Base-by-base conservation (phyloP, 2,329 filamentous ascomycete genomes). In the Zasmidium cellare region DNA sequence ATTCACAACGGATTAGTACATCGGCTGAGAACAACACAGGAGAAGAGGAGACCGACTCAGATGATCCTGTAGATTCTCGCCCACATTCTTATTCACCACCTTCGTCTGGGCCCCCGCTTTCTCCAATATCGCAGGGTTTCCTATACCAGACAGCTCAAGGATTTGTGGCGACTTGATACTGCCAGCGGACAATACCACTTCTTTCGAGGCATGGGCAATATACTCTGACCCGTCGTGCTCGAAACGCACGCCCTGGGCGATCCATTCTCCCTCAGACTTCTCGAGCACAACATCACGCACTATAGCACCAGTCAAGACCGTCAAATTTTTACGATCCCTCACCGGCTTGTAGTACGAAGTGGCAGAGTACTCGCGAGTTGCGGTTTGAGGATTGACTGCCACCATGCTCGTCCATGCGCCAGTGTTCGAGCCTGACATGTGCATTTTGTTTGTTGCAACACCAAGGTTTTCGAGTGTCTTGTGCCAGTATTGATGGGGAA, bases 61-160 rank as follows among this genome's bases (percentile, higher is more conserved):
- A n/a, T 41, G 47, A 49, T 56, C 54, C 16, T 41, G 47, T 2
- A 56, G 28, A 11, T 31, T 20, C 3, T 47, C 46, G 22, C 54
- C 54, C 7, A 56, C 54, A 14, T 23, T 47, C 3, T 19, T 16
- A 25, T 51, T 48, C 16, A 25, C 18, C 9, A 56, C 54, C 23
- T 48, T 23, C n/a, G 45, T 20, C 16, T 41, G 14, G 18, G 82
- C 74, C n/a, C 59, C 56, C 6, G 45, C 41, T 16, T 25, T 24
- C 9, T 46, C 45, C 23, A 61, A 41, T 9, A 61, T 49, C 3
- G 24, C n/a, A 25, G 45, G 58, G 46, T 20, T 25, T 1, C 86
- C 86, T 28, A 88, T 77, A 0, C 85, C 85, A 0, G 84, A 87
- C 2, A 87, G 74, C 61, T 88, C 85, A 18, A 83, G 79, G 12